A percentile compares a stretch with the other conserved stretches of the same genome.
Evolutionary conservation across 495 filamentous ascomycete species (phyloP).

Genomic region (Penicillium subrubescens): DNA sequence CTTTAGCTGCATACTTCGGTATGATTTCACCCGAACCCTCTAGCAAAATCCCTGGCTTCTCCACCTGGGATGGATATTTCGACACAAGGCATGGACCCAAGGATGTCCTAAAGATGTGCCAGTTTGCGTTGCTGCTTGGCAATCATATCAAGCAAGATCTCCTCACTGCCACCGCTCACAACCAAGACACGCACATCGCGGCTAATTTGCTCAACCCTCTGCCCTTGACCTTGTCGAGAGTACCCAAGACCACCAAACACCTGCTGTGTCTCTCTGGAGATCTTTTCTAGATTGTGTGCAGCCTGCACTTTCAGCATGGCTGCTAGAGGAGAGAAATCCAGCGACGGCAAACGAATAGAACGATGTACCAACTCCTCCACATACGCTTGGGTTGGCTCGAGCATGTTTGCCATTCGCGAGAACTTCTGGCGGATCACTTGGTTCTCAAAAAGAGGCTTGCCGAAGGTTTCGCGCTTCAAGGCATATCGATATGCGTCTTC

Average conservation of each 20-base stretch:
- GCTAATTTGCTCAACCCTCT: slow-evolving; percentile 19
- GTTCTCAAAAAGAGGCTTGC: slow-evolving; percentile 18
- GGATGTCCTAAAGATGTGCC: slow-evolving; percentile 4
- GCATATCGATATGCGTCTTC: slow-evolving; percentile 21
- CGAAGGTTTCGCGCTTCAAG: slow-evolving; percentile 18
- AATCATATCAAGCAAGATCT: slow-evolving; percentile 22
- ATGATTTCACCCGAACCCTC: background rate
- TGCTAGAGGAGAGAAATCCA: slow-evolving; percentile 14
- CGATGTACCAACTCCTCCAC: slow-evolving; percentile 18
- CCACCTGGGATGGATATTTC: background rate
- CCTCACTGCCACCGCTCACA: slow-evolving; percentile 19
- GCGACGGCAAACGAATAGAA: slow-evolving; percentile 12
- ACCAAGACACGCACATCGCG: slow-evolving; percentile 21
- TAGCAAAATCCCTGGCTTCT: too few species aligned
- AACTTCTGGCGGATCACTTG: slow-evolving; percentile 19
- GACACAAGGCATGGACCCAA: background rate
- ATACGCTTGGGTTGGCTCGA: slow-evolving; percentile 18
- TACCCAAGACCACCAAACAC: slow-evolving; percentile 24
- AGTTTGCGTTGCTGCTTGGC: slow-evolving; percentile 19
- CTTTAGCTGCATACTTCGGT: background rate
- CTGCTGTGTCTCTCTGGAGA: slow-evolving; percentile 22
- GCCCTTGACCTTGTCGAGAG: slow-evolving; percentile 15
- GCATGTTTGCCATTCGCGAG: slow-evolving; percentile 11
- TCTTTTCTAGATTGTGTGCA: slow-evolving; percentile 23
- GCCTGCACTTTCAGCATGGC: slow-evolving; percentile 25